Evolutionary conservation across 1,284 basidiomycete species (phyloP).

Genomic region (Papiliotrema nemorosa): DNA sequence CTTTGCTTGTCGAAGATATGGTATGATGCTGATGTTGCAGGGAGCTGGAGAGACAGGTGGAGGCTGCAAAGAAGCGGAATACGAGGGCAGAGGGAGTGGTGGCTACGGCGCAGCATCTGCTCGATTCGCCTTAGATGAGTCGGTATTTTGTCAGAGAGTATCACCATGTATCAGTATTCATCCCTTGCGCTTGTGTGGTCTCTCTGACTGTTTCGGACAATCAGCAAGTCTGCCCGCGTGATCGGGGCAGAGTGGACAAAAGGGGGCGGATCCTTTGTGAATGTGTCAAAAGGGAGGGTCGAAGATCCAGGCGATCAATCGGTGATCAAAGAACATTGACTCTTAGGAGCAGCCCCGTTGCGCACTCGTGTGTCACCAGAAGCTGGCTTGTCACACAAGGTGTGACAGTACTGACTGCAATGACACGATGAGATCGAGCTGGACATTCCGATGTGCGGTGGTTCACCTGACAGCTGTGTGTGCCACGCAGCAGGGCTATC

Average conservation of each 20-base stretch:
- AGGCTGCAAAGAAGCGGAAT: constrained; percentile 34
- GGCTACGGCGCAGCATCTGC: constrained; percentile 34
- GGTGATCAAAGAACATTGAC: too few species aligned
- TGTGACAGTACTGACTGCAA: too few species aligned
- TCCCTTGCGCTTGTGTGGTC: too few species aligned
- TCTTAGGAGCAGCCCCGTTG: too few species aligned
- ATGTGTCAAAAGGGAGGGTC: too few species aligned
- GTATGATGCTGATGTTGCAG: constrained; percentile 11
- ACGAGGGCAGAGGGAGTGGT: constrained; percentile 39
- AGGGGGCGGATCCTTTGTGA: too few species aligned
- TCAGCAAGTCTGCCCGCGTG: too few species aligned
- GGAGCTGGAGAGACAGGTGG: constrained; percentile 44
- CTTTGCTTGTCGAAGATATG: neutral
- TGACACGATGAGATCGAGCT: neutral
- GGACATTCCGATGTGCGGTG: neutral
- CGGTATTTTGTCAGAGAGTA: neutral
- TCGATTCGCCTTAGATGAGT: constrained; percentile 3
- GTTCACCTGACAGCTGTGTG: neutral
- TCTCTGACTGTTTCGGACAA: too few species aligned
- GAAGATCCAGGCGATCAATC: too few species aligned
- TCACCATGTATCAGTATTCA: neutral
- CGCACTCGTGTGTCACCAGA: too few species aligned
- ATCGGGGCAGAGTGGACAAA: too few species aligned
- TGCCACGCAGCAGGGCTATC: neutral
- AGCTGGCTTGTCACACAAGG: too few species aligned